Percentiles rank a stretch among this genome's conserved stretches.
Conservation (phyloP, 805 yeast species). For the Candida sanyiensis region DNA sequence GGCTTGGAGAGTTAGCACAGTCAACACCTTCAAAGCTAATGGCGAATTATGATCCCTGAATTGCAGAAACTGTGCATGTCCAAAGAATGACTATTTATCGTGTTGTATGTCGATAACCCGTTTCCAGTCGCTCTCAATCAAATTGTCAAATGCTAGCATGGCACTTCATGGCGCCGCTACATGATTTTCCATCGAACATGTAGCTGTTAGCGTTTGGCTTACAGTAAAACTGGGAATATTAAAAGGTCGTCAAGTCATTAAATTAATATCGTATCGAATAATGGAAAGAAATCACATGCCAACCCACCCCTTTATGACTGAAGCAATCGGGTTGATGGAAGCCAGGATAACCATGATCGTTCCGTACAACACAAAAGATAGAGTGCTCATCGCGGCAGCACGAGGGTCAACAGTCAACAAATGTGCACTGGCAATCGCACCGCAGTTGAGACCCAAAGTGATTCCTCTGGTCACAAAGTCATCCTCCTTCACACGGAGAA, state of each 20-base stretch:
- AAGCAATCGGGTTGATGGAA: constrained; percentile 51
- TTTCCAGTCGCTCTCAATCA: no score
- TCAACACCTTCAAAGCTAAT: no score
- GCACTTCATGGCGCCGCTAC: no score
- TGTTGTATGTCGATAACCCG: no score
- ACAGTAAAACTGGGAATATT: no score
- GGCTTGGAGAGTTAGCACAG: background rate
- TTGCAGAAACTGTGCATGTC: no score
- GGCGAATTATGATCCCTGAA: no score
- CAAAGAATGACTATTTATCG: no score
- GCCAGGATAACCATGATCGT: constrained; percentile 66
- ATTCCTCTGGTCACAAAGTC: constrained; percentile 76
- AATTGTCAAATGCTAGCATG: no score
- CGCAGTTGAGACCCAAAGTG: constrained; percentile 70
- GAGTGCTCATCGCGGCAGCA: constrained; percentile 73
- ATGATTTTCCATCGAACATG: no score
- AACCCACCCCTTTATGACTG: constrained; percentile 41
- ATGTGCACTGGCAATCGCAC: constrained; percentile 80
- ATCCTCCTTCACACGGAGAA: constrained; percentile 46
- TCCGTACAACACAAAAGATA: constrained; percentile 69
- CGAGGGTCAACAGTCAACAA: constrained; percentile 63
- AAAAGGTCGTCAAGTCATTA: no score
- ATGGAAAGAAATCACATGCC: constrained; percentile 27
- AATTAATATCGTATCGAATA: background rate
- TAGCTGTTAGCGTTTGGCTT: no score